Evolutionary conservation across 176 grass and related monocot genomes (phyloP).

Genomic region (Coix lacrymajobi): DNA sequence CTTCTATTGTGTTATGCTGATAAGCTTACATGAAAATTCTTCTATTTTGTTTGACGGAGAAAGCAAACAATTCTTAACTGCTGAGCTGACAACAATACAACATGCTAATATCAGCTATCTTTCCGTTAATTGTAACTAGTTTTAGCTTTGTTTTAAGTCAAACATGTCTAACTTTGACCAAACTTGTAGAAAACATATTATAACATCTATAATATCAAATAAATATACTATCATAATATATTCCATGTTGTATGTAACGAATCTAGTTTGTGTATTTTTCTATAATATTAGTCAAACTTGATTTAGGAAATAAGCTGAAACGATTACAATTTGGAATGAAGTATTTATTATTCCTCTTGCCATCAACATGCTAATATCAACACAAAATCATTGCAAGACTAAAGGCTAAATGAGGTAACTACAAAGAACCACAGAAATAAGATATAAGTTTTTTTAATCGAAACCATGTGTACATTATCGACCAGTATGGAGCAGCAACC

Average conservation of each 20-base stretch:
- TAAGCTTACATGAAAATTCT: background rate
- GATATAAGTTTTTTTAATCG: background rate
- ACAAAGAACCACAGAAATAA: background rate
- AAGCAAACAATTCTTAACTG: background rate
- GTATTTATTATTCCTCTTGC: background rate
- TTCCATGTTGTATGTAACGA: too few species aligned
- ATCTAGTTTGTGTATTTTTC: background rate
- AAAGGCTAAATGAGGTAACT: background rate
- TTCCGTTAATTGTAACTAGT: too few species aligned
- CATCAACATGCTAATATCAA: background rate
- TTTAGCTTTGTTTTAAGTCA: too few species aligned
- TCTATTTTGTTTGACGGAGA: background rate
- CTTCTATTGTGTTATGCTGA: too few species aligned
- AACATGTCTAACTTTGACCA: too few species aligned
- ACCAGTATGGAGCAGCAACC: slow-evolving; percentile 3
- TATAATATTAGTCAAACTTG: too few species aligned
- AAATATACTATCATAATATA: background rate
- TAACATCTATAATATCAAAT: too few species aligned
- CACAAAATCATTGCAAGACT: background rate
- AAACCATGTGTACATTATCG: background rate
- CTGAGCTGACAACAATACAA: background rate
- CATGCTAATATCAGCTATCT: background rate
- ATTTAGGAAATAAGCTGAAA: background rate
- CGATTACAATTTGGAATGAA: background rate
- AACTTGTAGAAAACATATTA: too few species aligned